phyloP scores from a whole-genome alignment of 2,329 filamentous ascomycete genomes.

The Colletotrichum incanum region DNA sequence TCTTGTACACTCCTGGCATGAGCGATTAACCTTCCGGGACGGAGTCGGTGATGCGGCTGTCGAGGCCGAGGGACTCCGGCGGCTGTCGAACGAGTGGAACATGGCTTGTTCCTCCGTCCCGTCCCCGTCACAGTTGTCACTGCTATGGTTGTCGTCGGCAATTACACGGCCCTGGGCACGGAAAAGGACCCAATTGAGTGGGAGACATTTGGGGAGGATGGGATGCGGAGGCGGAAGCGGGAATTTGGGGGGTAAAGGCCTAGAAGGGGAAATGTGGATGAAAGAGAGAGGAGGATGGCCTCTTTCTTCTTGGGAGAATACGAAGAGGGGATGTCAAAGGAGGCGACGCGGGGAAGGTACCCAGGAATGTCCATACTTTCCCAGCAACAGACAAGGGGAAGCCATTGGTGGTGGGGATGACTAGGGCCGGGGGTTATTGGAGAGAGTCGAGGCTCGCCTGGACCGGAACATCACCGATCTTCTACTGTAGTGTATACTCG shows the following conservation, averaged over 20 bases:
- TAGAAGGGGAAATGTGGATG: slow-evolving; percentile 27
- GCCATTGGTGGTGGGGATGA: not conserved
- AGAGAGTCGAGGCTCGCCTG: not conserved
- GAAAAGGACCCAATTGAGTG: slow-evolving; percentile 1
- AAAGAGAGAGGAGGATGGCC: slow-evolving; percentile 9
- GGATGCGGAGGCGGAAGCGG: slow-evolving; percentile 24
- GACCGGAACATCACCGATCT: not conserved
- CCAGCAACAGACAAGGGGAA: not conserved
- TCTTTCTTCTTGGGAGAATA: slow-evolving; percentile 2
- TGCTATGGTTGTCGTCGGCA: slow-evolving; percentile 23
- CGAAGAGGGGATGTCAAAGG: not conserved
- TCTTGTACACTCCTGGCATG: slow-evolving; percentile 49
- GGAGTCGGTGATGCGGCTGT: slow-evolving; percentile 5
- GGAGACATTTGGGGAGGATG: slow-evolving; percentile 26
- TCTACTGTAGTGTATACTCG: not conserved
- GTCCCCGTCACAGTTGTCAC: not conserved
- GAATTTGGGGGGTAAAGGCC: not conserved
- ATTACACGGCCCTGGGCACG: slow-evolving; percentile 20
- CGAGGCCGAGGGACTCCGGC: slow-evolving; percentile 20
- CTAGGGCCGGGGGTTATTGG: not conserved
- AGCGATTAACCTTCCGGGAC: slow-evolving; percentile 46
- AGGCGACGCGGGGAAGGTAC: not conserved
- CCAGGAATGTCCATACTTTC: not conserved
- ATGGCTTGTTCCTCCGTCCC: slow-evolving; percentile 13
- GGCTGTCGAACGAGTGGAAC: slow-evolving; percentile 41